Evolutionary conservation across 345 rosid species (phyloP).

Genomic region (Syzygium aromaticum): DNA sequence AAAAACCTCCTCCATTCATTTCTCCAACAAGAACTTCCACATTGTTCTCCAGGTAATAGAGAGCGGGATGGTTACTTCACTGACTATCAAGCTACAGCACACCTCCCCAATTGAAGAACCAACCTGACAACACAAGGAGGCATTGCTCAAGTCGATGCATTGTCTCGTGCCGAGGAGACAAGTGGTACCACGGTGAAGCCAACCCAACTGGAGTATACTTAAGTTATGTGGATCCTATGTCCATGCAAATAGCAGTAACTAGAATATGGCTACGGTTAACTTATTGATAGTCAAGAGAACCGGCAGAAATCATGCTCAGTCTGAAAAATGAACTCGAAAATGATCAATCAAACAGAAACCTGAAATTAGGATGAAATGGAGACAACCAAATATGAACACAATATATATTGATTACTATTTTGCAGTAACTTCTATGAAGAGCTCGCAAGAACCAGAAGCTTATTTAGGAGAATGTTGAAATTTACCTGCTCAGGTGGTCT

Average conservation of each 20-base stretch:
- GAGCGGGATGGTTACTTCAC: neutral
- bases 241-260: neutral
- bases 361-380: neutral
- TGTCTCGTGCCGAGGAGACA: neutral
- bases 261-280: neutral
- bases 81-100: neutral
- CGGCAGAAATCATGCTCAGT: neutral
- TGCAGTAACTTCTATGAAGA: neutral
- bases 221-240: neutral
- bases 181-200: neutral
- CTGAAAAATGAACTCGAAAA: neutral
- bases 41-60: neutral
- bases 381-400: neutral
- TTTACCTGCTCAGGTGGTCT: conserved; percentile 96
- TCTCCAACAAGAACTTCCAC: neutral
- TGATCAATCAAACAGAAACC: neutral
- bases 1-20: neutral
- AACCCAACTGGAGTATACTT: neutral
- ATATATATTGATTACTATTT: neutral
- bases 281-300: neutral
- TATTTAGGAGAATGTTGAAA: neutral
- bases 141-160: neutral
- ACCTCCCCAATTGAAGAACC: neutral
- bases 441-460: neutral
- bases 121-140: neutral